Evolutionary conservation across 345 rosid genomes (phyloP).

Genomic region (Eucalyptus fibrosa): DNA sequence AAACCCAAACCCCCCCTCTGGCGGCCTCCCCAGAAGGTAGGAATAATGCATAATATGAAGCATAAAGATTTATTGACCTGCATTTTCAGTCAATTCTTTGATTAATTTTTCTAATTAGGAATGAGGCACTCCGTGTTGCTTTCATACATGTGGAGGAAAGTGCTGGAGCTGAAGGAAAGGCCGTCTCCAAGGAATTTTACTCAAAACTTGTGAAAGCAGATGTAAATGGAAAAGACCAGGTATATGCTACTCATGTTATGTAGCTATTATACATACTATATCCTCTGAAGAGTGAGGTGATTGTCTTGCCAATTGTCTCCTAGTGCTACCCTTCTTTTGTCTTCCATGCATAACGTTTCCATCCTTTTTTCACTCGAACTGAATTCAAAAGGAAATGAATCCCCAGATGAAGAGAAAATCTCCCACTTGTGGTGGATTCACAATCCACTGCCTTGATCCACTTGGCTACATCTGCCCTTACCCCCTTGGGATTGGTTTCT

Average conservation of each 20-base stretch:
- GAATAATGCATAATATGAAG: background rate
- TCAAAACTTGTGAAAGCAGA: slow-evolving; percentile 98
- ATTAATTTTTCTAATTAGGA: slow-evolving; percentile 27
- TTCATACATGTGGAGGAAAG: slow-evolving; percentile 89
- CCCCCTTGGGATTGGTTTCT: background rate
- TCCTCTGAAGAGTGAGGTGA: background rate
- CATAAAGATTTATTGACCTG: background rate
- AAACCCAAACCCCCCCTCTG: rapidly evolving
- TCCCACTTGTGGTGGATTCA: background rate
- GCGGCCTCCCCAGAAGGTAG: background rate
- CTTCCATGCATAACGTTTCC: background rate
- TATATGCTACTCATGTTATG: background rate
- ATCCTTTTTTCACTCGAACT: background rate
- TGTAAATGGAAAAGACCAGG: slow-evolving; percentile 99
- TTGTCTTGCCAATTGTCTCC: background rate
- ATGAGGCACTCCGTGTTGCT: slow-evolving; percentile 97
- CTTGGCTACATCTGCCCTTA: background rate
- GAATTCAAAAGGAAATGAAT: background rate
- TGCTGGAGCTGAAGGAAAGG: slow-evolving; percentile 31
- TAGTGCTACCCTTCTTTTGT: background rate
- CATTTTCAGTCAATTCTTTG: background rate
- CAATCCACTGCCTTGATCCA: background rate
- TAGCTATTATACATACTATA: background rate
- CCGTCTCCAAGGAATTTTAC: slow-evolving; percentile 38
- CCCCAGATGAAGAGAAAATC: background rate